These are phyloP conservation scores for Diplodia mutila DNA, from an alignment of 2,329 filamentous ascomycete genomes.

Conservation along the genomic window DNA sequence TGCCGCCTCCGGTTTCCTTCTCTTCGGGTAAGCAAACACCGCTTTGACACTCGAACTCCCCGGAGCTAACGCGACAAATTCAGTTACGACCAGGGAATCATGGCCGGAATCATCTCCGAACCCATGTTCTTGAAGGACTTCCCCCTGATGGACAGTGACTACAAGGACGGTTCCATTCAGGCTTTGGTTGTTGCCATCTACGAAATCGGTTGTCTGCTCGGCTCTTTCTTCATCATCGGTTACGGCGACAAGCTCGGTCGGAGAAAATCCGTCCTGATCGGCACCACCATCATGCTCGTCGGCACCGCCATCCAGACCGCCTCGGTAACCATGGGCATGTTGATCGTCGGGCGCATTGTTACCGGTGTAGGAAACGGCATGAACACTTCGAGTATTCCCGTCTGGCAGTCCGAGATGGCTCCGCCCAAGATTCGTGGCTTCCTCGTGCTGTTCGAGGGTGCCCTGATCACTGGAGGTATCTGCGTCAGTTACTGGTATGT, in stretches of 20 bases:
- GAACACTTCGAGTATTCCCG: constrained; percentile 58
- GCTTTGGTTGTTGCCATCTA: constrained; percentile 57
- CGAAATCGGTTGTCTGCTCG: constrained; percentile 52
- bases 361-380: constrained; percentile 60
- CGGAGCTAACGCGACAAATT: too few relatives aligned
- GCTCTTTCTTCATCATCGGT: constrained; percentile 44
- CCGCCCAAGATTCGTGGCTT: constrained; percentile 61
- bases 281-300: constrained; percentile 46
- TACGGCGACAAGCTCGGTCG: constrained; percentile 49
- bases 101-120: constrained; percentile 48
- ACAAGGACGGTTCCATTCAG: constrained; percentile 41
- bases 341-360: constrained; percentile 56
- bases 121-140: constrained; percentile 41
- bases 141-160: constrained; percentile 43
- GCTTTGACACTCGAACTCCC: background rate
- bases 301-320: constrained; percentile 47
- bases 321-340: constrained; percentile 43
- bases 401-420: constrained; percentile 57
- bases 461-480: constrained; percentile 54
- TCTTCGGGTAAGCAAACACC: constrained; percentile 49
- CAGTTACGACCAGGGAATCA: constrained; percentile 37
- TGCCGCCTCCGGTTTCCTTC: constrained; percentile 52
- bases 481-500: constrained; percentile 53
- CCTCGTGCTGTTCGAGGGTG: constrained; percentile 62
- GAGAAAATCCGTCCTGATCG: constrained; percentile 48